phyloP scores from a whole-genome alignment of 257 asterid species.

The Capsicum pubescens region DNA sequence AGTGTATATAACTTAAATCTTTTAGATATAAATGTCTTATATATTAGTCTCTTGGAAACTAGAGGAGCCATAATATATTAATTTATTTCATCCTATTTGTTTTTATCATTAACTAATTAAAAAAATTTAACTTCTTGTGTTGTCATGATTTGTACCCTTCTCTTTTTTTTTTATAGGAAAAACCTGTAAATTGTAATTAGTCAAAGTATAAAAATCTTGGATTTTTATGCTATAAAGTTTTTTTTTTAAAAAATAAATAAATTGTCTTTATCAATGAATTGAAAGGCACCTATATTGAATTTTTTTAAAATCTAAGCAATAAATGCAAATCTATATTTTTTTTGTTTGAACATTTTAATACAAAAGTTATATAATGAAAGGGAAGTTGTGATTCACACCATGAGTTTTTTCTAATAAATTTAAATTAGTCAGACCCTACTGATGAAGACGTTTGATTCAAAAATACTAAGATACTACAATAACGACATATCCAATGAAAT shows the following conservation, averaged over 20 bases:
- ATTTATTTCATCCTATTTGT: neutral
- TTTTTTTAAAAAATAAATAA: neutral
- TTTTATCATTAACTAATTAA: neutral
- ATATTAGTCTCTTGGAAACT: conserved; percentile 11
- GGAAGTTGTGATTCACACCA: neutral
- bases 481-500: no score
- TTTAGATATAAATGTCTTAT: neutral
- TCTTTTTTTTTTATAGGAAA: neutral
- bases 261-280: conserved; percentile 7
- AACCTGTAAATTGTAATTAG: neutral
- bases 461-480: neutral
- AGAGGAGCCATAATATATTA: conserved; percentile 4
- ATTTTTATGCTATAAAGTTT: neutral
- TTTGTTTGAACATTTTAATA: neutral
- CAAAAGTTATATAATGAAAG: neutral
- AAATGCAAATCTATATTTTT: neutral
- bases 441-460: conserved; percentile 1
- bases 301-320: neutral
- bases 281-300: neutral
- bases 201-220: neutral
- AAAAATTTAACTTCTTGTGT: neutral
- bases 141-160: neutral
- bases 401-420: neutral
- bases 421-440: neutral
- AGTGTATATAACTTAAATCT: neutral